Conservation (phyloP, 1,139 yeast genomes). For the Schwanniomyces etchellsii region DNA sequence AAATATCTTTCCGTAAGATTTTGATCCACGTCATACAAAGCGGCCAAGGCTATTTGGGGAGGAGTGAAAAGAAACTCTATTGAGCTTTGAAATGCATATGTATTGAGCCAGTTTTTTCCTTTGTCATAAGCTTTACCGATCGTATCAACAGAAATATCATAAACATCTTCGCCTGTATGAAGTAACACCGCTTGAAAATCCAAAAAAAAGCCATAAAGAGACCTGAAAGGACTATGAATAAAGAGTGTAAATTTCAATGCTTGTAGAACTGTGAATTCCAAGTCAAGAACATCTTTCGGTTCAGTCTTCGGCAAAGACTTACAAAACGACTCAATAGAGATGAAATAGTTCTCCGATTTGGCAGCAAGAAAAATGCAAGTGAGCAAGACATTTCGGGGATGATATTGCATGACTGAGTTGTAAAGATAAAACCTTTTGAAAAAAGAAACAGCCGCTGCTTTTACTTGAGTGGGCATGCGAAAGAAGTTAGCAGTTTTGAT, state of each 20-base stretch:
- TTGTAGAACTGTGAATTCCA: conserved; percentile 74
- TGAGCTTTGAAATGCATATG: conserved; percentile 64
- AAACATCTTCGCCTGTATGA: conserved; percentile 29
- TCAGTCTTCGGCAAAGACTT: conserved; percentile 61
- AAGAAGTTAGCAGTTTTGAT: conserved; percentile 46
- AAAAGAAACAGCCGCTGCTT: conserved; percentile 82
- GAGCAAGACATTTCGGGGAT: conserved; percentile 76
- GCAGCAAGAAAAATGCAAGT: conserved; percentile 91
- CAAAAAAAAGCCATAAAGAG: conserved; percentile 86
- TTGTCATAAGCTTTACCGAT: conserved; percentile 58
- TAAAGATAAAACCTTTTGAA: conserved; percentile 75
- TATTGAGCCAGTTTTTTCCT: conserved; percentile 60
- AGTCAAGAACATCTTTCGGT: conserved; percentile 61
- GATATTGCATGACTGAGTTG: conserved; percentile 78
- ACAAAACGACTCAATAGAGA: conserved; percentile 79
- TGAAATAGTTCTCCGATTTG: conserved; percentile 85
- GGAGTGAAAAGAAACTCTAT: conserved; percentile 78
- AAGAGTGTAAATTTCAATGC: conserved; percentile 71
- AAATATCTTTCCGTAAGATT: conserved; percentile 64
- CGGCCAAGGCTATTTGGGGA: conserved; percentile 91
- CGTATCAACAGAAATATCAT: conserved; percentile 36
- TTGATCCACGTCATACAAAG: conserved; percentile 62
- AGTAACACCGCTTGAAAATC: conserved; percentile 69
- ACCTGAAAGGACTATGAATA: conserved; percentile 84
- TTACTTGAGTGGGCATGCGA: conserved; percentile 44